Percentiles rank a stretch among this genome's conserved stretches.
Evolutionary conservation across 2,329 filamentous ascomycete species (phyloP).

Genomic region (Apiospora sp.): DNA sequence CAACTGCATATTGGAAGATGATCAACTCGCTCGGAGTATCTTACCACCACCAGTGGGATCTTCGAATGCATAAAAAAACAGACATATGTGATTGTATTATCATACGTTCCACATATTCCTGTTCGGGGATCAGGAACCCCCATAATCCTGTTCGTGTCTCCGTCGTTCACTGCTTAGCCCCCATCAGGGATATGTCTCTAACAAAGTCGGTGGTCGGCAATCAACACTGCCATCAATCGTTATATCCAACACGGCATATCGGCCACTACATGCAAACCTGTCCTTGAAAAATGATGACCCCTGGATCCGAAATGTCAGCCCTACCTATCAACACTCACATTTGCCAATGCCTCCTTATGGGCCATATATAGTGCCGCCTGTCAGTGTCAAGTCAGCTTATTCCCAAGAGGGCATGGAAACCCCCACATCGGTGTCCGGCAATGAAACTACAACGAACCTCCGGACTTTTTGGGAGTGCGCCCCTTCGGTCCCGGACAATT

Average conservation of each 20-base stretch:
- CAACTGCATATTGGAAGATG: background rate
- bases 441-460: conserved; percentile 7
- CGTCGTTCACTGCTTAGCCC: background rate
- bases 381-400: background rate
- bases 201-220: background rate
- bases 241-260: background rate
- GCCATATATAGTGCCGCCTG: background rate
- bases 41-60: background rate
- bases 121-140: background rate
- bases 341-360: background rate
- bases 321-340: background rate
- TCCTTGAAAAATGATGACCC: background rate
- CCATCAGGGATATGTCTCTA: background rate
- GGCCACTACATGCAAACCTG: background rate
- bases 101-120: background rate
- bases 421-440: conserved; percentile 20
- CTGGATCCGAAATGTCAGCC: background rate
- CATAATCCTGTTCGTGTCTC: background rate
- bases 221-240: background rate
- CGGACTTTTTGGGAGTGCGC: background rate
- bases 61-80: background rate
- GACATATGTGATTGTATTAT: background rate
- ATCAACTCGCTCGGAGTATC: background rate
- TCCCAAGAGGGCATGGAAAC: background rate
- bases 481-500: conserved; percentile 1